Conservation (phyloP, 345 rosid species). For the Pugionium dolabratum region DNA sequence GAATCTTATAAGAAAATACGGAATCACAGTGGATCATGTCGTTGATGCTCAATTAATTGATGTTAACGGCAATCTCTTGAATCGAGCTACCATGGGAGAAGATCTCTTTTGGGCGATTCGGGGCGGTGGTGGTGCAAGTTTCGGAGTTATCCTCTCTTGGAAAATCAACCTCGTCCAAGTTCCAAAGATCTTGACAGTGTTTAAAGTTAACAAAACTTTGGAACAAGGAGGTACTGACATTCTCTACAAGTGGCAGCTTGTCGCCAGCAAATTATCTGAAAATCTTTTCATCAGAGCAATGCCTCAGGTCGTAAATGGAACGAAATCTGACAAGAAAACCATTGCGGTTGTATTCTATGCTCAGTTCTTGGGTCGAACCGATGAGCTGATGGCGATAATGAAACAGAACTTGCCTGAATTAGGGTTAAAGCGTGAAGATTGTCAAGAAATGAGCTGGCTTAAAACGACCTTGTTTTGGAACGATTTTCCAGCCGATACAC, state of each 20-base stretch:
- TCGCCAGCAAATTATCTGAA: slow-evolving; percentile 37
- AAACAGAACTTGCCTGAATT: slow-evolving; percentile 39
- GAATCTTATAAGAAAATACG: slow-evolving; percentile 52
- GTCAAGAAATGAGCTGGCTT: slow-evolving; percentile 49
- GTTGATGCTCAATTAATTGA: slow-evolving; percentile 54
- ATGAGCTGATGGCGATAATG: slow-evolving; percentile 39
- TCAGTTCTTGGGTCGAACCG: slow-evolving; percentile 42
- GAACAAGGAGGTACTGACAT: slow-evolving; percentile 55
- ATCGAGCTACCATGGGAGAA: slow-evolving; percentile 53
- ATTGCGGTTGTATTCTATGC: slow-evolving; percentile 37
- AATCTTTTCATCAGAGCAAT: slow-evolving; percentile 50
- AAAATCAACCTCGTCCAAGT: slow-evolving; percentile 23
- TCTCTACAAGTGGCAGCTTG: slow-evolving; percentile 54
- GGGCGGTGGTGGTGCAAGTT: slow-evolving; percentile 20
- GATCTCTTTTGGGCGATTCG: slow-evolving; percentile 13
- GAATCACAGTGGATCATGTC: slow-evolving; percentile 51
- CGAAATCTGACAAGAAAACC: slow-evolving; percentile 34
- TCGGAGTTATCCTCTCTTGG: slow-evolving; percentile 27
- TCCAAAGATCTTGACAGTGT: slow-evolving; percentile 29
- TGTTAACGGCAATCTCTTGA: slow-evolving; percentile 45
- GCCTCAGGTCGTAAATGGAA: slow-evolving; percentile 4
- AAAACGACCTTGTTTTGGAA: slow-evolving; percentile 39
- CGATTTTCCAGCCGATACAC: slow-evolving; percentile 31
- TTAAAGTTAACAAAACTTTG: slow-evolving; percentile 27
- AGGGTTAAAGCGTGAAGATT: slow-evolving; percentile 33